These are phyloP conservation scores for Aspergillus phoenicis DNA, from an alignment of 2,329 filamentous ascomycete species.

Conservation along the genomic window DNA sequence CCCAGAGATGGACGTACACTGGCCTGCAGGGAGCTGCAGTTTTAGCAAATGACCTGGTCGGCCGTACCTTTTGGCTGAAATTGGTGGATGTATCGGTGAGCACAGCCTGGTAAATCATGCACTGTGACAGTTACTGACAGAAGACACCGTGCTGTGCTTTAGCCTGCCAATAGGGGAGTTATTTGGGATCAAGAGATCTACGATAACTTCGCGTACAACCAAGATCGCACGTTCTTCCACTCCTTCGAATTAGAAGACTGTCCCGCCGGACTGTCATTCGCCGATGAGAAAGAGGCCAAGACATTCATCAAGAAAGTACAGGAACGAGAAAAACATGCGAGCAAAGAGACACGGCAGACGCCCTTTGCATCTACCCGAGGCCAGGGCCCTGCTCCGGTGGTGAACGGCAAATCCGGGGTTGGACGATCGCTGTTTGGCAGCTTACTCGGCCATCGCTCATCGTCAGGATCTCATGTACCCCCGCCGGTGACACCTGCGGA, in stretches of 20 bases:
- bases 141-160: conserved; percentile 13
- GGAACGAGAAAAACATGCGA: conserved; percentile 92
- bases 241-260: conserved; percentile 95
- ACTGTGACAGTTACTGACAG: conserved; percentile 16
- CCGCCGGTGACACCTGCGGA: conserved; percentile 28
- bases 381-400: conserved; percentile 47
- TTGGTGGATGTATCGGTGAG: conserved; percentile 92
- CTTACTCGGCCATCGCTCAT: conserved; percentile 54
- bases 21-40: conserved; percentile 90
- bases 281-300: conserved; percentile 96
- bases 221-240: conserved; percentile 96
- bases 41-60: conserved; percentile 89
- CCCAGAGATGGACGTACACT: conserved; percentile 87
- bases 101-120: conserved; percentile 22
- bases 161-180: conserved; percentile 79
- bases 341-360: conserved; percentile 78
- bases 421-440: conserved; percentile 57
- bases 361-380: conserved; percentile 64
- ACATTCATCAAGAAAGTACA: conserved; percentile 98
- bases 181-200: conserved; percentile 99
- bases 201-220: conserved; percentile 91
- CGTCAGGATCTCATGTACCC: conserved; percentile 41
- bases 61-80: conserved; percentile 96
- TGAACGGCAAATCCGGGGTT: conserved; percentile 48
- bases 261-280: conserved; percentile 85